These are phyloP conservation scores for Suillus sp. DNA, from an alignment of 768 basidiomycete species.

Conservation along the genomic window DNA sequence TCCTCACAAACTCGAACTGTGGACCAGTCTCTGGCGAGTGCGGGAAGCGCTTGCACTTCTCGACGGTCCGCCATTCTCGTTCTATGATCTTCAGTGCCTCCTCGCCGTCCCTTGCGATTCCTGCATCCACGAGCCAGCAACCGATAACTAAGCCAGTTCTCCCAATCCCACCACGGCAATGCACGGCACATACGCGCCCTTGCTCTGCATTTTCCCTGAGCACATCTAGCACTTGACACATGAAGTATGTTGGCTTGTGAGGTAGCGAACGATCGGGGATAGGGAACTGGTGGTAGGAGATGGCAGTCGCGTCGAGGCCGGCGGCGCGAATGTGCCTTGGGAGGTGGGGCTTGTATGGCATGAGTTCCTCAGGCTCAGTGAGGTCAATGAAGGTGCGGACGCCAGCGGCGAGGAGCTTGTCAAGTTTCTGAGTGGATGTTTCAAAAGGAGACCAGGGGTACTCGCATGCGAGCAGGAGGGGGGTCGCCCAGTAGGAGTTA, in stretches of 20 bases:
- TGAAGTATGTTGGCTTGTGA: conserved; percentile 50
- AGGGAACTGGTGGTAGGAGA: conserved; percentile 80
- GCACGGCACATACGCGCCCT: conserved; percentile 68
- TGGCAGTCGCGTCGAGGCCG: conserved; percentile 51
- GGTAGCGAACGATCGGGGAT: conserved; percentile 75
- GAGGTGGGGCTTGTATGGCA: conserved; percentile 63
- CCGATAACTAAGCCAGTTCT: conserved; percentile 65
- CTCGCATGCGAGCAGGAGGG: conserved; percentile 74
- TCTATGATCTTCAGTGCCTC: conserved; percentile 69
- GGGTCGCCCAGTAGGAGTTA: conserved; percentile 86
- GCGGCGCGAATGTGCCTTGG: conserved; percentile 53
- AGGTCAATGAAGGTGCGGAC: conserved; percentile 84
- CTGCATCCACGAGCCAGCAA: conserved; percentile 77
- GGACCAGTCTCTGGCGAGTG: conserved; percentile 80
- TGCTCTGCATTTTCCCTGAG: conserved; percentile 60
- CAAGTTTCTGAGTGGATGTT: conserved; percentile 62
- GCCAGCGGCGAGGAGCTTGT: conserved; percentile 68
- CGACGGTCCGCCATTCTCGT: conserved; percentile 71
- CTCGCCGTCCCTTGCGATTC: conserved; percentile 58
- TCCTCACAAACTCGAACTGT: conserved; percentile 74
- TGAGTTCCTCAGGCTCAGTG: conserved; percentile 78
- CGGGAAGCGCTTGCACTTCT: conserved; percentile 75
- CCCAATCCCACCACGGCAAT: conserved; percentile 80
- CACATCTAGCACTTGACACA: conserved; percentile 60
- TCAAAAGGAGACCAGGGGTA: conserved; percentile 74